Base-by-base conservation (phyloP, 2,329 filamentous ascomycete genomes). In the Cladophialophora psammophila region DNA sequence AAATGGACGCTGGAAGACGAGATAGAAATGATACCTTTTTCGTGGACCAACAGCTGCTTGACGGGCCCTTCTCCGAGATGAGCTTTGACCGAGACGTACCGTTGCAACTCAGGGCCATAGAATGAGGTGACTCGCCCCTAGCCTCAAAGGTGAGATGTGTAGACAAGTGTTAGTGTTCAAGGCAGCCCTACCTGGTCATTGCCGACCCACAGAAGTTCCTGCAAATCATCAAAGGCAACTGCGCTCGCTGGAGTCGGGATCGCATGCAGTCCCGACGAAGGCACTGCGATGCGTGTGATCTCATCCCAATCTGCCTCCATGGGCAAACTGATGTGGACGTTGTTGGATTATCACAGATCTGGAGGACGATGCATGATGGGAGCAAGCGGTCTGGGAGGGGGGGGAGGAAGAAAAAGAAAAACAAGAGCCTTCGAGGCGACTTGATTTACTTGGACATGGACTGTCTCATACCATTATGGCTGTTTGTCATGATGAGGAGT, bases 131-230 rank as follows among this genome's bases (percentile, higher is more conserved):
- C 88, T 71, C 93, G 89, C 69, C 95, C 95, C 92, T 97, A 72
- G 35, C 38, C 26, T 18, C n/a, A 60, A 34, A 67, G 36, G 67
- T 45, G 50, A 54, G 60, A 61, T 35, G 36, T 26, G 10, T 45
- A 55, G 26, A 38, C 13, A 12, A 12, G 5, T 31, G 18, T 18
- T 13, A 20, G 34, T 48, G 26, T 40, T 45, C n/a, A 20, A 20
- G 38, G 38, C n/a, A 34, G 9, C 48, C 87, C 83, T 84, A 95
- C 92, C 84, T 90, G 92, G 81, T 95, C 92, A 78, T 95, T 96
- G 55, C 94, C 96, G 2, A 90, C 88, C 95, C 96, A 99, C 61
- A 99, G 81, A 40, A 99, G 85, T 78, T 99, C 95, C 78, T 97
- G 91, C 45, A 86, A 85, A 65, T 90, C 91, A 78, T 99, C 95